Percentiles rank a stretch among this genome's conserved stretches.
Evolutionary conservation across 371 early-diverging fungal genomes (phyloP).

Genomic region (Apophysomyces ossiformis): DNA sequence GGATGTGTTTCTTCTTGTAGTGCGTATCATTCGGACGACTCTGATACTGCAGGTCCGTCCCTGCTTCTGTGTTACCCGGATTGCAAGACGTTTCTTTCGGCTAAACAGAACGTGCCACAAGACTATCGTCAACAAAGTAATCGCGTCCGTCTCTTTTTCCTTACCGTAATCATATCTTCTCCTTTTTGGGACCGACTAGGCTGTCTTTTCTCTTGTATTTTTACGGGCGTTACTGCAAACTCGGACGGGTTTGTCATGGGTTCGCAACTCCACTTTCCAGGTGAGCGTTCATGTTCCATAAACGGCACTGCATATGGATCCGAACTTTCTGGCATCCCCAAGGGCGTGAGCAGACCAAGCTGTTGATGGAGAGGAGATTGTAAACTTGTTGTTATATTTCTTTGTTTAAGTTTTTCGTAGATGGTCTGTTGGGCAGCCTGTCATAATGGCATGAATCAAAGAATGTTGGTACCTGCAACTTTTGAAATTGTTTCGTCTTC

Average conservation of each 20-base stretch:
- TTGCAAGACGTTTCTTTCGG: no score
- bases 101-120: no score
- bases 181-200: no score
- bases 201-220: no score
- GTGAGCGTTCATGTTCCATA: neutral
- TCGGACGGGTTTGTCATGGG: neutral
- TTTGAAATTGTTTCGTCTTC: slow-evolving; percentile 70
- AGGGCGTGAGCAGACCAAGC: neutral
- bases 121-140: no score
- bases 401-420: slow-evolving; percentile 65
- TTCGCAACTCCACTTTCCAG: neutral
- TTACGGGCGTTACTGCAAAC: neutral
- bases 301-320: neutral
- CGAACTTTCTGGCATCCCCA: neutral
- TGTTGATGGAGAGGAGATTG: slow-evolving; percentile 22
- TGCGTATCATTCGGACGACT: no score
- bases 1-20: no score
- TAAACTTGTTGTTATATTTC: slow-evolving; percentile 40
- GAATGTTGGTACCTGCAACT: slow-evolving; percentile 51
- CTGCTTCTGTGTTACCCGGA: no score
- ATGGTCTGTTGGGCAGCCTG: slow-evolving; percentile 35
- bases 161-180: no score
- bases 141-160: no score
- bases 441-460: neutral
- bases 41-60: no score